phyloP scores from a whole-genome alignment of 441 rosid genomes.

The Eutrema salsugineum region DNA sequence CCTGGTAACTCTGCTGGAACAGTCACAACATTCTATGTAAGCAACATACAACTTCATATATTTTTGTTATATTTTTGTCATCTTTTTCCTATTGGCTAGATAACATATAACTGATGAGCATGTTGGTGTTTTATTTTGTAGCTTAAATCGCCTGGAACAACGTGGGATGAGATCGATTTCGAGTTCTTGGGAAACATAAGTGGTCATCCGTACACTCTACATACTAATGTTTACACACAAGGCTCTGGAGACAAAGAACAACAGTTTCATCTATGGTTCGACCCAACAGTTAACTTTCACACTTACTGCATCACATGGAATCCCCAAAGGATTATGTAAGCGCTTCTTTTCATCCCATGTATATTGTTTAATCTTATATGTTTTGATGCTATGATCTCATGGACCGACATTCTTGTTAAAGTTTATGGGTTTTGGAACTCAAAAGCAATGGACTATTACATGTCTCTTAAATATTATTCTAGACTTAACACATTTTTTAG shows the following conservation, averaged over 20 bases:
- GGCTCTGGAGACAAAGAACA: conserved; percentile 57
- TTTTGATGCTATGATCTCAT: not conserved
- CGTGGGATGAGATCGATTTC: conserved; percentile 67
- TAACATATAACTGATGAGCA: not conserved
- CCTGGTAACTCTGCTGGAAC: conserved; percentile 65
- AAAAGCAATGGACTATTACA: not conserved
- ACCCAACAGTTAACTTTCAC: conserved; percentile 53
- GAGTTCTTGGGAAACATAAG: conserved; percentile 66
- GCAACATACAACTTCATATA: not conserved
- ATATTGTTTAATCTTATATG: not conserved
- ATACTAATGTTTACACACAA: conserved; percentile 46
- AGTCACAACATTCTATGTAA: conserved; percentile 58
- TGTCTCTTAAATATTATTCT: not conserved
- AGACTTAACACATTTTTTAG: not conserved
- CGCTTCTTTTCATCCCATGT: not conserved
- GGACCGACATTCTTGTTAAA: not conserved
- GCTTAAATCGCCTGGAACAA: conserved; percentile 50
- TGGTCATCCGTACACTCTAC: conserved; percentile 50
- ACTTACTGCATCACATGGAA: conserved; percentile 59
- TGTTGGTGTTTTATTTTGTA: conserved; percentile 17
- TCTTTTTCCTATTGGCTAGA: not conserved
- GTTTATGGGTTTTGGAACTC: not conserved
- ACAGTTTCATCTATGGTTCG: conserved; percentile 55
- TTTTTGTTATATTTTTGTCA: no score
- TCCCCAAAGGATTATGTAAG: conserved; percentile 49